These are phyloP conservation scores for Gossypium schwendimanii DNA, from an alignment of 441 rosid species.

Conservation along the genomic window DNA sequence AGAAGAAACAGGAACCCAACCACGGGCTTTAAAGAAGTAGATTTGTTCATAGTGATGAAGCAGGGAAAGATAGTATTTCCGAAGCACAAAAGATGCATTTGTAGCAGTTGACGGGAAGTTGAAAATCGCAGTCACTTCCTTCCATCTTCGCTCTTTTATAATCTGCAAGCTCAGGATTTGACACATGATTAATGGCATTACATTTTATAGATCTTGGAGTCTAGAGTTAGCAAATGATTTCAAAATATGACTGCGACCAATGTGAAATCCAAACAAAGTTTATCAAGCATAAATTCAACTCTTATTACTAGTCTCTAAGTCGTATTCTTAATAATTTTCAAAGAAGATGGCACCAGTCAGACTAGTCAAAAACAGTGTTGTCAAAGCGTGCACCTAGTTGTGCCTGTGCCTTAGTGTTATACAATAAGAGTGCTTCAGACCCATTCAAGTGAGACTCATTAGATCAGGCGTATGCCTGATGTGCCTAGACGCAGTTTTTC, in stretches of 20 bases:
- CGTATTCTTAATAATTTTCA: background rate
- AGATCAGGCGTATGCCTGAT: too few species aligned
- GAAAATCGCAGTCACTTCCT: conserved; percentile 83
- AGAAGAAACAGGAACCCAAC: conserved; percentile 39
- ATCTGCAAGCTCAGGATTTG: conserved; percentile 39
- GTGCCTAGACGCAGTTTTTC: too few species aligned
- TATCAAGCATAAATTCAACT: background rate
- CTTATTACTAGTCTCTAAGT: background rate
- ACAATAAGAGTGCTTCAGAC: too few species aligned
- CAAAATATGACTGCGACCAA: background rate
- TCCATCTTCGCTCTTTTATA: conserved; percentile 81
- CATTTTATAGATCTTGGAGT: background rate
- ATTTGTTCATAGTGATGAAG: conserved; percentile 71
- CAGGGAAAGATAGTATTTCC: conserved; percentile 74
- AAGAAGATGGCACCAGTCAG: background rate
- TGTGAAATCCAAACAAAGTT: background rate
- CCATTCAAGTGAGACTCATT: too few species aligned
- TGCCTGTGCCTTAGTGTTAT: too few species aligned
- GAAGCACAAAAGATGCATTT: conserved; percentile 84
- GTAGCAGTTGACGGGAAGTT: conserved; percentile 96
- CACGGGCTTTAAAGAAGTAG: conserved; percentile 53
- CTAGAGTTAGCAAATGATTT: background rate
- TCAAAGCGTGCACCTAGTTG: too few species aligned
- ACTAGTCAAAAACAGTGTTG: background rate
- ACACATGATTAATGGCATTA: conserved; percentile 1